Evolutionary conservation across 2,329 filamentous ascomycete genomes (phyloP).

Genomic region (Fusarium sp.): DNA sequence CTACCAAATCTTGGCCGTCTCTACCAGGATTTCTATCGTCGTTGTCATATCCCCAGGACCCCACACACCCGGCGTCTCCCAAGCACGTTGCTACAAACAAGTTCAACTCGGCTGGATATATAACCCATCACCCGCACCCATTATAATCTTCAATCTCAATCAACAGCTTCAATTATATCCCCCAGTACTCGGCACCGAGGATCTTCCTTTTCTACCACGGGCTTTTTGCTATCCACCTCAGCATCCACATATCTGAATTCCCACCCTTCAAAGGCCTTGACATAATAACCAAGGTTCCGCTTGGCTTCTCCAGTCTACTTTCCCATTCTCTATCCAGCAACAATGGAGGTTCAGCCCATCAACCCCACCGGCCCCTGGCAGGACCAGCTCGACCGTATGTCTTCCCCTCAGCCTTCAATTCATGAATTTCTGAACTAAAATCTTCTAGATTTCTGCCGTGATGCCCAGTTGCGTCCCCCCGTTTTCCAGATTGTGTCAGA

Average conservation of each 20-base stretch:
- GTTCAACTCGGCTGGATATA: constrained; percentile 26
- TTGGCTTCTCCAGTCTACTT: not conserved
- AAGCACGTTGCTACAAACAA: constrained; percentile 22
- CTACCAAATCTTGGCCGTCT: constrained; percentile 21
- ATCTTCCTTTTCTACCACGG: not conserved
- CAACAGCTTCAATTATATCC: constrained; percentile 12
- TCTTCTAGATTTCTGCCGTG: constrained; percentile 67
- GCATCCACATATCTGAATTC: not conserved
- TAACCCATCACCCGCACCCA: constrained; percentile 31
- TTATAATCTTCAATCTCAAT: constrained; percentile 1
- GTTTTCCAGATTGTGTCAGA: constrained; percentile 80
- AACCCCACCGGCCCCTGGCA: constrained; percentile 60
- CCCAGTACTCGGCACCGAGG: not conserved
- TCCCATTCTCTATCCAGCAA: not conserved
- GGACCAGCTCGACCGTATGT: constrained; percentile 66
- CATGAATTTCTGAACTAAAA: constrained; percentile 16
- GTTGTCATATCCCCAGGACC: constrained; percentile 23
- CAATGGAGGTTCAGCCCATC: constrained; percentile 41
- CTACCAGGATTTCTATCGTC: constrained; percentile 14
- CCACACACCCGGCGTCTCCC: constrained; percentile 29
- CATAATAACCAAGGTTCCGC: not conserved
- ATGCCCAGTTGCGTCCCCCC: constrained; percentile 64
- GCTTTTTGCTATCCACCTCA: not conserved
- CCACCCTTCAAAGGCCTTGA: not conserved
- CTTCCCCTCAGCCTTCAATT: not conserved